Evolutionary conservation across 1,139 yeast genomes (phyloP), one percentile per base, ranked within the genome.

Genomic region (Geotrichum candidum): DNA sequence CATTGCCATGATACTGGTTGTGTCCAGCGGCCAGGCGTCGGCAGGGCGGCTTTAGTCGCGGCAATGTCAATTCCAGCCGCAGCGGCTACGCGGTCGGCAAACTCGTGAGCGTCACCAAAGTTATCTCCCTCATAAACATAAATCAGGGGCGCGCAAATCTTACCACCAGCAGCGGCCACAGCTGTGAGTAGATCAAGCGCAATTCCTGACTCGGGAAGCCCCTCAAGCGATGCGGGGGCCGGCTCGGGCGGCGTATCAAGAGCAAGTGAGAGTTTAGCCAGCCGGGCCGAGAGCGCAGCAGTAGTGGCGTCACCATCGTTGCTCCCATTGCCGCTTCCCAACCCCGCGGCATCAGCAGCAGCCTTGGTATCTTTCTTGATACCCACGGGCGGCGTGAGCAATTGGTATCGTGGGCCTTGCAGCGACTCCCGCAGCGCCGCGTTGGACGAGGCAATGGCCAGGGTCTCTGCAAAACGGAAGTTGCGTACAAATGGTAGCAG

Each of bases 51-150:
- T 46, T 58, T 61, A 7, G 50, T 23, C 2, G 46, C 56, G 6
- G 51, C 54, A 13, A 52, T 23, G 65, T 65, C 48, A 58, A 80
- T 57, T 0, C 73, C 70, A 18, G 81, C 71, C 51, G 71, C 73
- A 45, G 71, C 71, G 41, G 71, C 72, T 51, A 78, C 71, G 54
- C 75, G 73, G 7, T 68, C 67, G 3, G 90, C 88, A 65, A 88
- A 76, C 13, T 74, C 69, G 61, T 78, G 80, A 0, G 96, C 96
- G 72, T 91, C 97, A 31, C 76, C 73, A 56, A 86, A 82, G 72
- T 92, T 92, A 73, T 91, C 97, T 38, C 98, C 97, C 72, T 92
- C 97, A 70, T 89, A 90, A 1, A 87, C 95, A 70, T 80, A 86
- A 23, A 84, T 78, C 23, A 73, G 72, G 1, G 74, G 59, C 3